Conservation (phyloP, 2,329 filamentous ascomycete species). For the Simplicillium sp. region DNA sequence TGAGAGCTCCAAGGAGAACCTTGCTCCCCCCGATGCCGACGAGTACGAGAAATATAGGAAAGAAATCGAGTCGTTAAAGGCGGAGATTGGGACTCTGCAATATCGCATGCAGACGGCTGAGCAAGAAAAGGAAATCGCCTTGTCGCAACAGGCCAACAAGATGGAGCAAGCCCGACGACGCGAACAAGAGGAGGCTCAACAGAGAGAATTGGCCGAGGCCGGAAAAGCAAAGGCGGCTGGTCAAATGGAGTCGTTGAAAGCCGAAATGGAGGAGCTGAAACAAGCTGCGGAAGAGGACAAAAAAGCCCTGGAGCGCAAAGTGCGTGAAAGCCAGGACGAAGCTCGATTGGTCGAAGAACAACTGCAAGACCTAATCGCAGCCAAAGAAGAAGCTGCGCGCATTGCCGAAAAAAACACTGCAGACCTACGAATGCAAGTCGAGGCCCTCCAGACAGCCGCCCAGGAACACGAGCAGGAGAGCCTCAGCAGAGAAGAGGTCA, state of each 20-base stretch:
- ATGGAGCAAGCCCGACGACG: constrained; percentile 69
- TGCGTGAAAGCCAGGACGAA: constrained; percentile 64
- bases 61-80: constrained; percentile 69
- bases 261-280: constrained; percentile 42
- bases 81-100: constrained; percentile 76
- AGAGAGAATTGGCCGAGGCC: constrained; percentile 48
- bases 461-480: constrained; percentile 53
- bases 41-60: constrained; percentile 48
- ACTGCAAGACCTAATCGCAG: constrained; percentile 57
- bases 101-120: constrained; percentile 83
- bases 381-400: constrained; percentile 62
- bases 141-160: constrained; percentile 74
- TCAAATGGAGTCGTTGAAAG: constrained; percentile 38
- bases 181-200: constrained; percentile 77
- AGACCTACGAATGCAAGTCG: constrained; percentile 44
- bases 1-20: constrained; percentile 51
- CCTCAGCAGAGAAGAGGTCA: constrained; percentile 41
- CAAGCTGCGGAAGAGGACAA: constrained; percentile 44
- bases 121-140: constrained; percentile 75
- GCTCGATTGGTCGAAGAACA: constrained; percentile 71
- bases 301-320: constrained; percentile 56
- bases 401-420: constrained; percentile 43
- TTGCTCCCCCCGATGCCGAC: constrained; percentile 48
- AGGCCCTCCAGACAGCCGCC: constrained; percentile 34
- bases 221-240: constrained; percentile 40